Percentiles rank a stretch among this genome's conserved stretches.
These are phyloP conservation scores for Microdochium paspali DNA, from an alignment of 2,329 filamentous ascomycete species.

Conservation along the genomic window DNA sequence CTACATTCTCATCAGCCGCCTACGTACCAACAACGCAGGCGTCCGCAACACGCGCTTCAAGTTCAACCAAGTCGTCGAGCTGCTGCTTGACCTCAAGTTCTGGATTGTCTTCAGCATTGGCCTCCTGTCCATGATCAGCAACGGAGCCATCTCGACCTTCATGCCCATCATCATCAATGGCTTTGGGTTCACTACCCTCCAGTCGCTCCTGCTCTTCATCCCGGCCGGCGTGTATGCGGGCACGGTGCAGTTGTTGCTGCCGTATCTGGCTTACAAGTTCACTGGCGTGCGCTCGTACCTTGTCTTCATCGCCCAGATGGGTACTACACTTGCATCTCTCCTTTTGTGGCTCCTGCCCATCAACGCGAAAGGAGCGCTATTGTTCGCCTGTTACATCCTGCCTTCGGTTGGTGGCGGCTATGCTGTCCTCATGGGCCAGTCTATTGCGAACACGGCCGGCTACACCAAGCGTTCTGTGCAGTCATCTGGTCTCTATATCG, in stretches of 20 bases:
- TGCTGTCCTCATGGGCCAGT: constrained; percentile 52
- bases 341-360: constrained; percentile 33
- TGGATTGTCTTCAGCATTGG: constrained; percentile 7
- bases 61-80: constrained; percentile 6
- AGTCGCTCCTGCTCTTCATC: constrained; percentile 4
- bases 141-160: constrained; percentile 13
- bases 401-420: constrained; percentile 41
- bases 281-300: constrained; percentile 24
- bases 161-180: constrained; percentile 8
- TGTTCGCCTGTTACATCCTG: constrained; percentile 26
- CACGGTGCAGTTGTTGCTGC: background rate
- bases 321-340: constrained; percentile 28
- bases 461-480: constrained; percentile 58
- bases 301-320: constrained; percentile 26
- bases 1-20: constrained; percentile 7
- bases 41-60: constrained; percentile 9
- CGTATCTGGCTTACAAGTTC: constrained; percentile 18
- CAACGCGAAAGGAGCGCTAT: constrained; percentile 32
- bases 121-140: constrained; percentile 15
- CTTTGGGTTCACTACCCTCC: constrained; percentile 18
- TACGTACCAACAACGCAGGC: constrained; percentile 9
- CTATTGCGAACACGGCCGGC: constrained; percentile 53
- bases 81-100: constrained; percentile 7
- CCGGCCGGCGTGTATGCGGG: background rate
- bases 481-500: constrained; percentile 53